Base-by-base conservation (phyloP, 2,329 filamentous ascomycete genomes). In the Colletotrichum coccodes region DNA sequence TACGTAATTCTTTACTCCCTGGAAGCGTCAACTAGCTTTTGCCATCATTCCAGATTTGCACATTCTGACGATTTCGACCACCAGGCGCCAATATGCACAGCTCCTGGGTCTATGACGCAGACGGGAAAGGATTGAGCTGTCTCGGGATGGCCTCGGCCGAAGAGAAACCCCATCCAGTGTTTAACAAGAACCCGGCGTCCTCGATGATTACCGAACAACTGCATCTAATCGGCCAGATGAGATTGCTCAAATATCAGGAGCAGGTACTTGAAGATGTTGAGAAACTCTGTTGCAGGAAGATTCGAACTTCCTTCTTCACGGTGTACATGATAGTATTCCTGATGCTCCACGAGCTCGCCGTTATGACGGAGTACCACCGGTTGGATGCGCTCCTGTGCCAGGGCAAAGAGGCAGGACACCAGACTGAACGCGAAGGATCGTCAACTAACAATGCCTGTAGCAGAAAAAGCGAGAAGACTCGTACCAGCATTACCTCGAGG, bases 151-250 rank as follows among this genome's bases (percentile, higher is more conserved):
- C 77, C 79, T 76, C 81, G 18, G 62, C 59, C 21, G 64, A 50
- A 8, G 78, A 84, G 47, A 66, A 74, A 3, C 77, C 78, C 8
- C 83, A 83, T 57, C 81, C 82, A 0, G 77, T 81, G 26, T 74
- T 75, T 23, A 76, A 76, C 6, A 79, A 76, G n/a, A 75, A 85
- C 4, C 80, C 79, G 0, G 72, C 82, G 0, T 83, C 84, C 2
- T 78, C 82, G 2, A 84, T 84, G 79, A 76, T 85, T 26, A 76
- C 84, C 1, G 83, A 82, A 2, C 84, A 85, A 60, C 80, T 83
- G 56, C 82, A 85, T 71, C 80, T 78, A 44, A 80, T 86, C 60
- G 80, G 80, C 59, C 76, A 78, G 38, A 76, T 74, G 4, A 73
- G 72, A 3, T 72, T 85, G 4, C 75, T 84, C 38, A 74, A 76